Evolutionary conservation across 2,329 filamentous ascomycete genomes (phyloP), one percentile per base, ranked within the genome.

Genomic region (Fusarium nisikadoi): DNA sequence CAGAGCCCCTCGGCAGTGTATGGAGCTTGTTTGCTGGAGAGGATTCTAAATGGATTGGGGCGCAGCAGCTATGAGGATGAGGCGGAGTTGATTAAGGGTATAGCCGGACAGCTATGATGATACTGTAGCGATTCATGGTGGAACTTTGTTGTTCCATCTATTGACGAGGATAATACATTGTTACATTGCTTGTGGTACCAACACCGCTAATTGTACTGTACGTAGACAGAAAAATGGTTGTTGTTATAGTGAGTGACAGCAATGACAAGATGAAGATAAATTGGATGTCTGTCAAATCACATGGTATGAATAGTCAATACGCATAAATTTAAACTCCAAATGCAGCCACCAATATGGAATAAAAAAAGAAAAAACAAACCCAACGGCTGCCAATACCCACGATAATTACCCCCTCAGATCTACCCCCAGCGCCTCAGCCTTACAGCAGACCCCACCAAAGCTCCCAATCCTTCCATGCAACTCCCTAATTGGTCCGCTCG

Each of bases 401-500:
- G 17, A 19, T 4, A 8, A 11, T 6, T 5, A 41, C 1, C 16
- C 25, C 16, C 9, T 29, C 9, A 45, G 41, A 35, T 39, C n/a
- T 19, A 16, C 17, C 25, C 42, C 20, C 25, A 29, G 19, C n/a
- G 42, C 38, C 50, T 68, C 62, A 69, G 66, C 66, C 66, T 68
- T 64, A 69, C n/a, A 46, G 20, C 17, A 31, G 13, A 19, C 52
- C 12, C 36, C 49, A 29, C 19, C 19, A 20, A 12, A 31, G 20
- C 27, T 31, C 33, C 33, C 25, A 20, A 59, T 59, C 54, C 20
- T 62, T 25, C 25, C 2, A 11, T 29, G 46, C n/a, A 50, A 35
- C 16, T 23, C n/a, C 11, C n/a, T 25, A 31, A 75, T 76, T 76
- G 71, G 75, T 16, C 42, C 31, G 64, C 66, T 75, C 74, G 71